Evolutionary conservation across 495 filamentous ascomycete genomes (phyloP).

Genomic region (Pseudoneurospora amorphoporcata): DNA sequence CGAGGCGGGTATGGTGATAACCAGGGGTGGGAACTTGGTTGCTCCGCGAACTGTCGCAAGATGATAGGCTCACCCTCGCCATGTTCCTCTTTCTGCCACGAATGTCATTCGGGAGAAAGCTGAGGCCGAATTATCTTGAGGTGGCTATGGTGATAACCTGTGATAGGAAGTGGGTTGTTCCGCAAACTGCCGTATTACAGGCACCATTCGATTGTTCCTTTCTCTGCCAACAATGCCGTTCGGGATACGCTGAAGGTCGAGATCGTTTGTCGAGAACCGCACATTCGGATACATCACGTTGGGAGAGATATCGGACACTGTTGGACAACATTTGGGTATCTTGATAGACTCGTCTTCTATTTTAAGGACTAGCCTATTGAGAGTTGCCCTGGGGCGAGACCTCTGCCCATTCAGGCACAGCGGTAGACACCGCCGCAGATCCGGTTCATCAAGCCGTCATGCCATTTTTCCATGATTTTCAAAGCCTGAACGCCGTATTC

Average conservation of each 20-base stretch:
- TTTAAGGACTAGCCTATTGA: constrained; percentile 17
- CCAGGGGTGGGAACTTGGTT: neutral
- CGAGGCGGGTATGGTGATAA: neutral
- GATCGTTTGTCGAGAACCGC: neutral
- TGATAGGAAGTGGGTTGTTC: too few relatives aligned
- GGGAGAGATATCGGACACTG: neutral
- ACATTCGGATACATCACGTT: neutral
- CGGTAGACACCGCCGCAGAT: neutral
- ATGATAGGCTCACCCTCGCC: neutral
- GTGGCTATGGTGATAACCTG: too few relatives aligned
- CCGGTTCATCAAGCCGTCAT: constrained; percentile 13
- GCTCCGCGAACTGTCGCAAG: neutral
- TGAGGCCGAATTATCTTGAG: too few relatives aligned
- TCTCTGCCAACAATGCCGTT: neutral
- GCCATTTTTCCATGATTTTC: constrained; percentile 8
- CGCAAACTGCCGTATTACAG: too few relatives aligned
- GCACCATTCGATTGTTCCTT: too few relatives aligned
- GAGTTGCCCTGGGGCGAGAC: constrained; percentile 4
- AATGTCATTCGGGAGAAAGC: neutral
- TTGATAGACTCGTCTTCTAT: constrained; percentile 2
- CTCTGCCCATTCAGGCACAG: constrained; percentile 2
- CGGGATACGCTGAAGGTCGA: neutral
- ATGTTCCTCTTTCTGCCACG: neutral
- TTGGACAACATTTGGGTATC: constrained; percentile 1
- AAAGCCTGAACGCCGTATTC: constrained; percentile 33